Percentiles rank a stretch among this genome's conserved stretches.
Conservation (phyloP, 2,329 filamentous ascomycete genomes). For the Microdochium paspali region DNA sequence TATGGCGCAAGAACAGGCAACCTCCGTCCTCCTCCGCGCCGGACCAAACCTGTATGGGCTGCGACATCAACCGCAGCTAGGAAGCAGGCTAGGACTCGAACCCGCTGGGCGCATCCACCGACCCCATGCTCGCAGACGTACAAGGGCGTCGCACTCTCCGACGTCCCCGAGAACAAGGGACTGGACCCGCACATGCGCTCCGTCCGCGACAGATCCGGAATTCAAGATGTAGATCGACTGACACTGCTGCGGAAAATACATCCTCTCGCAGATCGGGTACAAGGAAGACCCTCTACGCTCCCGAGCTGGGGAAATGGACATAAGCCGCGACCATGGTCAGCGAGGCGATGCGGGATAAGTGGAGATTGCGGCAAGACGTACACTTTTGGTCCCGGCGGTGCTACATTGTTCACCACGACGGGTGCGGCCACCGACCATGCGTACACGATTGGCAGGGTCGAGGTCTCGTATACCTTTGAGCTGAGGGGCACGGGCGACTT, state of each 20-base stretch:
- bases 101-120: slow-evolving; percentile 32
- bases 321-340: slow-evolving; percentile 14
- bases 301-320: slow-evolving; percentile 21
- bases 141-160: slow-evolving; percentile 26
- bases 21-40: slow-evolving; percentile 16
- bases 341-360: neutral
- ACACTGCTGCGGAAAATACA: slow-evolving; percentile 46
- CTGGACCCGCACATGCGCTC: slow-evolving; percentile 23
- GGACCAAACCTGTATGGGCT: slow-evolving; percentile 30
- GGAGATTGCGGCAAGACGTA: slow-evolving; percentile 8
- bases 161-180: slow-evolving; percentile 35
- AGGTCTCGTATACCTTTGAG: slow-evolving; percentile 17
- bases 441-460: slow-evolving; percentile 12
- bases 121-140: slow-evolving; percentile 39
- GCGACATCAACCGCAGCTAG: slow-evolving; percentile 47
- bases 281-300: slow-evolving; percentile 21
- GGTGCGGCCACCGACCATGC: slow-evolving; percentile 14
- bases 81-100: slow-evolving; percentile 35
- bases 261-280: slow-evolving; percentile 48
- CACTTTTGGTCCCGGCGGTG: slow-evolving; percentile 15
- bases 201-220: slow-evolving; percentile 25
- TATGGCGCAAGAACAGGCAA: slow-evolving; percentile 50
- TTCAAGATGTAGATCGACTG: slow-evolving; percentile 50
- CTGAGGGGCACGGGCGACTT: slow-evolving; percentile 12
- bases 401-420: slow-evolving; percentile 13